Percentiles rank a stretch among this genome's conserved stretches.
Evolutionary conservation across 352 stramenopile genomes (phyloP).

Genomic region (Phytophthora foliorum): DNA sequence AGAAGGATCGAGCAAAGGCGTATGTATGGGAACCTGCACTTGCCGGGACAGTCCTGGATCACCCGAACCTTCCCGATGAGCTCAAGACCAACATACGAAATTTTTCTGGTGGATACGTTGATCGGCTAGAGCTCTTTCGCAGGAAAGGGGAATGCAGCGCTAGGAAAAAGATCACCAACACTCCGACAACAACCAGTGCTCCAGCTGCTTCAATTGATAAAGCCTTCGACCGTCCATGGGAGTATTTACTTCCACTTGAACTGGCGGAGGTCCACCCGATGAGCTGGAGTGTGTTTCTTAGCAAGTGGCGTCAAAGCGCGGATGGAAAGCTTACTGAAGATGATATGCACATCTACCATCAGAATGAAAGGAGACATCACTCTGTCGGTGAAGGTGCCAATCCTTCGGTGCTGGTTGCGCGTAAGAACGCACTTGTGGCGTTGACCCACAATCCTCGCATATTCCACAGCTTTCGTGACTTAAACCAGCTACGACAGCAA

Average conservation of each 20-base stretch:
- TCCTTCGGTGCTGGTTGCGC: constrained; percentile 35
- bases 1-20: constrained; percentile 8
- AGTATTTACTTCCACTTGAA: constrained; percentile 40
- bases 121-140: constrained; percentile 5
- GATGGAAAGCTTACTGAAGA: constrained; percentile 25
- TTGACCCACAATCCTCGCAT: constrained; percentile 42
- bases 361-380: constrained; percentile 22
- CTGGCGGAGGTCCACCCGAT: constrained; percentile 51
- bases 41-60: constrained; percentile 30
- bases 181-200: neutral
- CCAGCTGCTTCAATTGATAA: neutral
- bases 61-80: constrained; percentile 29
- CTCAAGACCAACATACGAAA: constrained; percentile 51
- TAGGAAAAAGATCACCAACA: neutral
- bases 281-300: constrained; percentile 65
- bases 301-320: constrained; percentile 53
- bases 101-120: constrained; percentile 7
- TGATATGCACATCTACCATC: constrained; percentile 13
- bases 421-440: constrained; percentile 40
- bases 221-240: constrained; percentile 30
- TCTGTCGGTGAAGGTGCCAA: constrained; percentile 17
- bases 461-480: constrained; percentile 49
- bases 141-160: neutral
- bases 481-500: constrained; percentile 56
- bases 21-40: constrained; percentile 60